phyloP scores from a whole-genome alignment of 345 rosid species.

The Arabidopsis suecica region DNA sequence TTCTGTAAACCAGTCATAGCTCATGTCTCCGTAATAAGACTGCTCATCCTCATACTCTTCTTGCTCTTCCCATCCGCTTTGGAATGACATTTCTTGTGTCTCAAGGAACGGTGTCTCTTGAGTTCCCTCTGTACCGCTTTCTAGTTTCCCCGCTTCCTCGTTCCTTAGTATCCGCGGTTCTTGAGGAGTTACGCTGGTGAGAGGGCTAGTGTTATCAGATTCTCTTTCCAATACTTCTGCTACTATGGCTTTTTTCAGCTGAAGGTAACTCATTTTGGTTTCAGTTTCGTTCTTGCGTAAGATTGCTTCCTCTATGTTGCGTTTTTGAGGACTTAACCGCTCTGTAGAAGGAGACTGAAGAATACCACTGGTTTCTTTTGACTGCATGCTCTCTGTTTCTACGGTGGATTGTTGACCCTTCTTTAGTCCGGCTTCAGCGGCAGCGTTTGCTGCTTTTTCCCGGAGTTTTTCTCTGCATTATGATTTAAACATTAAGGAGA shows the following conservation, averaged over 20 bases:
- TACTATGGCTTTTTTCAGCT: constrained; percentile 30
- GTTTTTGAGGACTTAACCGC: background rate
- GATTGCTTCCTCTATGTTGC: constrained; percentile 22
- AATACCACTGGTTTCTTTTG: constrained; percentile 18
- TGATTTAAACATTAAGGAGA: background rate
- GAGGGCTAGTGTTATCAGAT: background rate
- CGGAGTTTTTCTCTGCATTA: constrained; percentile 23
- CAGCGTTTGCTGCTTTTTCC: constrained; percentile 1
- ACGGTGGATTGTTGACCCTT: constrained; percentile 3
- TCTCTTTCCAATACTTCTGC: constrained; percentile 32
- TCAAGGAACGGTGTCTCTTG: constrained; percentile 15
- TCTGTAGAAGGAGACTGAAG: constrained; percentile 9
- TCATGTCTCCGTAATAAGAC: constrained; percentile 41
- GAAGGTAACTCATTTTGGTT: constrained; percentile 30
- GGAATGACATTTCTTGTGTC: constrained; percentile 16
- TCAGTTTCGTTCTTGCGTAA: constrained; percentile 1
- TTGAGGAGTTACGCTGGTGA: constrained; percentile 3
- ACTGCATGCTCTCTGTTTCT: constrained; percentile 5
- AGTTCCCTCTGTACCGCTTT: background rate
- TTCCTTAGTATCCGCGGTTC: background rate
- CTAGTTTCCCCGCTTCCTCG: background rate
- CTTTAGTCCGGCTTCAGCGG: constrained; percentile 18
- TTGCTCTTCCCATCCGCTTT: constrained; percentile 49
- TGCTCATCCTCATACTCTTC: constrained; percentile 45
- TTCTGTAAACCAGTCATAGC: constrained; percentile 69